Evolutionary conservation across 768 basidiomycete genomes (phyloP).

Genomic region (Piloderma croceum): DNA sequence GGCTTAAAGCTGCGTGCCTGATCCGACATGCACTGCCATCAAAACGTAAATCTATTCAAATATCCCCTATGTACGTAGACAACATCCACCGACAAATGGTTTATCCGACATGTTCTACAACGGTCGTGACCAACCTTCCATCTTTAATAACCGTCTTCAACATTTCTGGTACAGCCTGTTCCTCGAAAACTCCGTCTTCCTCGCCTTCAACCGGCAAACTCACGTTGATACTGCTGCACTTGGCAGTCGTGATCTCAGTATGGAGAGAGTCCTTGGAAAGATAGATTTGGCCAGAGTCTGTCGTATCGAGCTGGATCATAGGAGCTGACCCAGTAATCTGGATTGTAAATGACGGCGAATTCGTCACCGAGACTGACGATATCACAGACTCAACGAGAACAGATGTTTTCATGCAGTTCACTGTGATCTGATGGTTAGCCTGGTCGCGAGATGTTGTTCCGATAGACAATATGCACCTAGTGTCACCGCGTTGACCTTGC

Average conservation of each 20-base stretch:
- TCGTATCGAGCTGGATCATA: constrained; percentile 90
- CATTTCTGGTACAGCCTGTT: constrained; percentile 93
- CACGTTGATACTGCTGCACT: constrained; percentile 90
- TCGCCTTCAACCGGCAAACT: constrained; percentile 80
- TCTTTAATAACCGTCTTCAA: constrained; percentile 74
- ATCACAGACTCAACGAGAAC: constrained; percentile 89
- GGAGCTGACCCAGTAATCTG: constrained; percentile 89
- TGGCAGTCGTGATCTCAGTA: constrained; percentile 87
- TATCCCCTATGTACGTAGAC: too few relatives aligned
- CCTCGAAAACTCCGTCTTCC: constrained; percentile 88
- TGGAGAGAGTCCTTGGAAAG: constrained; percentile 76
- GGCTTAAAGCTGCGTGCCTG: too few relatives aligned
- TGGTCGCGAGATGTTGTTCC: background rate
- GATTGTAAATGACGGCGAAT: constrained; percentile 87
- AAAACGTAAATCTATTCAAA: too few relatives aligned
- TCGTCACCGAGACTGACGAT: constrained; percentile 83
- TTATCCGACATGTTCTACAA: constrained; percentile 81
- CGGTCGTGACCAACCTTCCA: constrained; percentile 82
- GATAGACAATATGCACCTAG: constrained; percentile 50
- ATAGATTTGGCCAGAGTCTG: constrained; percentile 93
- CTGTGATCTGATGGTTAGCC: constrained; percentile 34
- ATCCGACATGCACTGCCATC: too few relatives aligned
- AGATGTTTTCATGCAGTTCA: constrained; percentile 83
- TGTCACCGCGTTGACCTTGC: constrained; percentile 93
- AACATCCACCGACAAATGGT: too few relatives aligned